Conservation (phyloP, 805 yeast species). For the Barnettozyma sp. region DNA sequence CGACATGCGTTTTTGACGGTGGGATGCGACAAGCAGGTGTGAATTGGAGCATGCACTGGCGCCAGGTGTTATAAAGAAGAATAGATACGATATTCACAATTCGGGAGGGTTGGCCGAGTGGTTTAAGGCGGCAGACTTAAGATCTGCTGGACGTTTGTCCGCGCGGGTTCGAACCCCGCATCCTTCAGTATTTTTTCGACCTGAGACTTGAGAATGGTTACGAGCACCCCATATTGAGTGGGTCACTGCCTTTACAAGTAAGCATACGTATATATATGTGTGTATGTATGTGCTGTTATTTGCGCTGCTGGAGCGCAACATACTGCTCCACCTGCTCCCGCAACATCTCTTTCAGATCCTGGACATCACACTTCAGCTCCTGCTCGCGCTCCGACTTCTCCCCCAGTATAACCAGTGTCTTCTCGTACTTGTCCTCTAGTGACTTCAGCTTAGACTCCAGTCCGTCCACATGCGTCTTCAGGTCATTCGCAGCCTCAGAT, state of each 20-base stretch:
- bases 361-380: conserved; percentile 83
- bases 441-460: conserved; percentile 32
- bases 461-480: conserved; percentile 32
- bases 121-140: conserved; percentile 34
- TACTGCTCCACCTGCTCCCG: conserved; percentile 81
- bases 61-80: too few relatives aligned
- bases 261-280: too few relatives aligned
- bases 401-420: conserved; percentile 67
- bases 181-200: conserved; percentile 27
- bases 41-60: too few relatives aligned
- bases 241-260: too few relatives aligned
- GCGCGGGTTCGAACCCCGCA: conserved; percentile 35
- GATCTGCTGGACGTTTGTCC: conserved; percentile 30
- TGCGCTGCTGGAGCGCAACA: conserved; percentile 51
- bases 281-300: too few relatives aligned
- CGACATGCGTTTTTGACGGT: too few relatives aligned
- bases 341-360: conserved; percentile 80
- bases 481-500: conserved; percentile 37
- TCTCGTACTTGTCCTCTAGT: conserved; percentile 35
- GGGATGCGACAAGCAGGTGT: too few relatives aligned
- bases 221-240: too few relatives aligned
- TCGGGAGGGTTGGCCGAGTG: conserved; percentile 33
- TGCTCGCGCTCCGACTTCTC: conserved; percentile 82
- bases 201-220: too few relatives aligned
- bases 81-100: not conserved